Evolutionary conservation across 2,329 filamentous ascomycete genomes (phyloP), one percentile per base, ranked within the genome.

Genomic region (Mycogone perniciosa): DNA sequence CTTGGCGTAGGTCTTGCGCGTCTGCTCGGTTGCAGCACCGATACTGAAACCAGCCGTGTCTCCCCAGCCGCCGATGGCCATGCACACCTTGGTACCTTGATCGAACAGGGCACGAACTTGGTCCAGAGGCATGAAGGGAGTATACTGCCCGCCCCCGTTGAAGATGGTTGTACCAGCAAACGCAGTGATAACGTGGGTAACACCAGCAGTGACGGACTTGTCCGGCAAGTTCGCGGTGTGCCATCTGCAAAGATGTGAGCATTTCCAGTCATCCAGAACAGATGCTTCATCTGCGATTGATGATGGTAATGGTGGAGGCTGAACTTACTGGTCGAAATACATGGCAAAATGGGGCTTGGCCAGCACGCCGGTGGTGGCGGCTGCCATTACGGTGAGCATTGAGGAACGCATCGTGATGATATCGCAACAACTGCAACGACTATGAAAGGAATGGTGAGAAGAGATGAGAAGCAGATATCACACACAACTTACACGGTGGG

Each of bases 11-110:
- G 57, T 66, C 40, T 71, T 61, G 1, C 80, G 76, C 6, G 66
- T 71, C 7, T 66, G 60, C 1, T 77, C 69, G 1, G 72, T 74
- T 38, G 72, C 74, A 3, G 75, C 73, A 2, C 71, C 80, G 1
- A 52, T 60, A 3, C 71, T 68, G 62, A 85, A 85, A 0, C 81
- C 82, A 9, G 62, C 59, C 0, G 76, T 78, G 52, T 85, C 81
- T 1, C 77, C 82, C 82, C 82, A 86, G 30, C 82, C 83, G 11
- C 83, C 84, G 40, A 86, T 76, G 13, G 82, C 77, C 52, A 86
- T 74, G 72, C 82, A 78, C 11, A 85, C 65, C 62, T 85, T 81
- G 45, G 76, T 75, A 5, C 71, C 73, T 0, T 74, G 62, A 9
- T 71, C 62, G 50, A 82, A 85, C 13, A 79, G 69, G 29, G 67